These are phyloP conservation scores for Scheffersomyces titani DNA, from an alignment of 1,139 yeast genomes.

Conservation along the genomic window DNA sequence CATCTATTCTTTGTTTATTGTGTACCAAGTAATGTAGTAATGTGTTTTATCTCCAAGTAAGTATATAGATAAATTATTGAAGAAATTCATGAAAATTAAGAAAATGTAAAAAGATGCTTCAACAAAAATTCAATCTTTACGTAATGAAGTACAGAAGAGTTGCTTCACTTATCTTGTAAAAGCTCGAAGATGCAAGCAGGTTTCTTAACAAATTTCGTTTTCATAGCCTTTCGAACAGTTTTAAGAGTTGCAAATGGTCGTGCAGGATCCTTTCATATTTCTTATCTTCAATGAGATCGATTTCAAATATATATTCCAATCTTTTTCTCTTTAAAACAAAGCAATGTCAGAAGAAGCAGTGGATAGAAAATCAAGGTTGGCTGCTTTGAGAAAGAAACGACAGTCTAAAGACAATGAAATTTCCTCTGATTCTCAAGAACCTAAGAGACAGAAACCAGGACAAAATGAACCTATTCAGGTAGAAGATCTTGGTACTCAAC, in stretches of 20 bases:
- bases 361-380: slow-evolving; percentile 25
- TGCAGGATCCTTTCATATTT: background rate
- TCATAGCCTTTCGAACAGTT: background rate
- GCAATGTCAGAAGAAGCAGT: slow-evolving; percentile 1
- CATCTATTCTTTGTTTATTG: no score
- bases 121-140: no score
- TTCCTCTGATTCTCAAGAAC: background rate
- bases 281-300: background rate
- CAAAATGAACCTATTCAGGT: background rate
- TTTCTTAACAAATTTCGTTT: background rate
- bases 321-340: background rate
- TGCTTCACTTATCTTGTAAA: no score
- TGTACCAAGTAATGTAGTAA: no score
- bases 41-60: no score
- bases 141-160: no score
- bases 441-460: background rate
- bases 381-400: slow-evolving; percentile 22
- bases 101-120: no score
- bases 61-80: no score
- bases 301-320: background rate
- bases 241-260: background rate
- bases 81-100: no score
- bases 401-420: background rate
- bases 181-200: no score
- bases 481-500: background rate